These are phyloP conservation scores for Gamsiella multidivaricata DNA, from an alignment of 192 early-diverging fungal genomes.

Conservation along the genomic window DNA sequence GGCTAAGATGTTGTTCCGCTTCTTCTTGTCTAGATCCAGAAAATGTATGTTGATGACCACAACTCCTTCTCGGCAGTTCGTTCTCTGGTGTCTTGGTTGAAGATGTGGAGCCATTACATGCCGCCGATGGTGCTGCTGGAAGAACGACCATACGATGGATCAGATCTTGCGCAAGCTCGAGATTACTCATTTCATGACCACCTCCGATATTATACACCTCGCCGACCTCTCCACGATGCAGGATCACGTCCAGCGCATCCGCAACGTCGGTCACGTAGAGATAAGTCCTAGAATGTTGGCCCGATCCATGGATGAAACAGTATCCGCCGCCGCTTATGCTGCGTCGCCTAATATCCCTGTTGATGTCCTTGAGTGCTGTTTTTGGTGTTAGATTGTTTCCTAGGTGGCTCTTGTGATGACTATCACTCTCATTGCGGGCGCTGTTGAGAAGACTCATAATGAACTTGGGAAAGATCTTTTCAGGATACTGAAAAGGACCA, in stretches of 20 bases:
- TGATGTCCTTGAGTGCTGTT: background rate
- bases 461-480: slow-evolving; percentile 89
- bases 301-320: slow-evolving; percentile 79
- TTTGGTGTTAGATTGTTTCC: no score
- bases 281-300: slow-evolving; percentile 77
- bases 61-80: background rate
- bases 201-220: slow-evolving; percentile 86
- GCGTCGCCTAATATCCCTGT: background rate
- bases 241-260: slow-evolving; percentile 73
- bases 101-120: background rate
- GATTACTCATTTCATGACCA: slow-evolving; percentile 75
- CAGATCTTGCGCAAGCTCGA: slow-evolving; percentile 69
- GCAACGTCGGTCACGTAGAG: slow-evolving; percentile 78
- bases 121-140: background rate
- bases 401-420: background rate
- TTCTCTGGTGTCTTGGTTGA: background rate
- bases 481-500: slow-evolving; percentile 85
- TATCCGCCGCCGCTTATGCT: slow-evolving; percentile 11
- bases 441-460: slow-evolving; percentile 67
- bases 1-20: slow-evolving; percentile 5
- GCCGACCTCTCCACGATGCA: slow-evolving; percentile 73
- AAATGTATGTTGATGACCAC: background rate
- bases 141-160: slow-evolving; percentile 60
- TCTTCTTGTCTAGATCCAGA: background rate
- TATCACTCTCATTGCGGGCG: background rate